Base-by-base conservation (phyloP, 2,329 filamentous ascomycete genomes). In the Amylocarpus encephaloides region DNA sequence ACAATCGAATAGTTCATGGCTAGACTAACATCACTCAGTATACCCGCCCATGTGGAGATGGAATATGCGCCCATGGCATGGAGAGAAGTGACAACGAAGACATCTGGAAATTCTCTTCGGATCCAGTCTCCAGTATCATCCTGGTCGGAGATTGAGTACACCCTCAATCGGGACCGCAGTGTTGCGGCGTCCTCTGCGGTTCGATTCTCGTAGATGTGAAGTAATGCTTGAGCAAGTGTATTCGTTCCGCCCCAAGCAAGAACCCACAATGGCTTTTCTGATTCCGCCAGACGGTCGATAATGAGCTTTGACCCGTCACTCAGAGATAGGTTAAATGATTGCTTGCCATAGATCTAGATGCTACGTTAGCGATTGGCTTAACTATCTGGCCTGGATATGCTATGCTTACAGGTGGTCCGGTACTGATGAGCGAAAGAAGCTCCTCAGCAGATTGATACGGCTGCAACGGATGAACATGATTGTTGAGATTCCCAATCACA, bases 91-190 rank as follows among this genome's bases (percentile, higher is more conserved):
- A 76, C 73, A 52, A 73, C 76, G 53, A 71, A 69, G 4, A 76
- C 59, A 26, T 71, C 66, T 0, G 74, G 70, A 48, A 70, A 75
- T 12, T 67, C 68, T 39, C 64, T 61, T 26, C 73, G 68, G 29
- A 77, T 71, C 73, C 73, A 76, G 1, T 66, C 56, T 0, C 71
- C 72, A 0, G 71, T 70, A 44, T 76, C 69, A 46, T 76, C 73
- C 50, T 75, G 73, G 47, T 76, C 74, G 19, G 70, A 73, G 39
- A 76, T 73, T 12, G 73, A 62, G 50, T 73, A 73, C 12, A 72
- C 63, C 18, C 70, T 63, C 5, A 73, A 56, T 43, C 68, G 68
- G 5, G 58, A 58, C 5, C 65, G 56, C 29, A 73, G 63, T 0
- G 51, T 47, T 2, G 62, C 57, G 0, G 64, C 49, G 0, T 68